Evolutionary conservation across 805 yeast species (phyloP), one percentile per base, ranked within the genome.

Genomic region (Tetrapisispora fleetii): DNA sequence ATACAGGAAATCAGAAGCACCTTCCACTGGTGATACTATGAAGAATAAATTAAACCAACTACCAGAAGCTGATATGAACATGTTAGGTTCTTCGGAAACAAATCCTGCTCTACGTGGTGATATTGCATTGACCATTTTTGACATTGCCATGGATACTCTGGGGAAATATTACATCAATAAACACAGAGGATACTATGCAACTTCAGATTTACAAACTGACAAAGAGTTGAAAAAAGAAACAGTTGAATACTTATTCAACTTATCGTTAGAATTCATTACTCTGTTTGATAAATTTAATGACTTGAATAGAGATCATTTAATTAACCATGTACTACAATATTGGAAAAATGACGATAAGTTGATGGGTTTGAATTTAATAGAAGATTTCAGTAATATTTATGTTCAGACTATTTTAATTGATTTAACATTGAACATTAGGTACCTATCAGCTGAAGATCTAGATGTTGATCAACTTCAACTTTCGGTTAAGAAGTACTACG

Each of bases 51-150:
- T 90, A 59, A 79, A 81, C 49, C 76, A 77, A 46, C 73, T 90
- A 52, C 96, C 97, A 0, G 96, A 89, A 54, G 85, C 89, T 32
- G 93, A 89, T 60, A 74, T 87, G 71, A 82, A 80, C 58, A 81
- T 87, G 74, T 72, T 90, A 55, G 97, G 96, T 24, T 80, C 81
- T 52, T 81, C 83, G n/a, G 95, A 86, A 44, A 78, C 87, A 24
- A 85, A 84, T 57, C 90, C 91, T 8, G 91, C 88, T 0, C 63
- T 85, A 50, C 75, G 77, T 51, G 91, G 93, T 48, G 88, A 83
- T 58, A 73, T 85, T 48, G 85, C 85, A 1, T 64, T 83, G 49
- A 76, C 85, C 0, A 75, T 91, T 54, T 79, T 81, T 71, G 80
- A 91, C 71, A 67, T 80, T 58, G 80, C 81, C 49, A 70, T 81